A percentile compares a stretch with the other conserved stretches of the same genome.
Conservation (phyloP, 2,329 filamentous ascomycete genomes). For the Davidsoniella australis region DNA sequence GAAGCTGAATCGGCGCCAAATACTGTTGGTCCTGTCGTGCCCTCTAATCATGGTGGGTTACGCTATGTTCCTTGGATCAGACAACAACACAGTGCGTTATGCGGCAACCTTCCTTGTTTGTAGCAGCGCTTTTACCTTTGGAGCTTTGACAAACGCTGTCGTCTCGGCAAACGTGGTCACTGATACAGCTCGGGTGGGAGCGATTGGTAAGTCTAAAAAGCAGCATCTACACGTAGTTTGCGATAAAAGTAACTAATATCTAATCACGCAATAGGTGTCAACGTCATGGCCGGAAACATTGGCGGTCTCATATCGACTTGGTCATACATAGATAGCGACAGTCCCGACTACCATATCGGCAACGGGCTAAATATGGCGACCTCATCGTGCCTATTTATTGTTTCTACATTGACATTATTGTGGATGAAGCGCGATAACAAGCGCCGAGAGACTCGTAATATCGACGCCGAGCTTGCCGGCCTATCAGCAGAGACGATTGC, state of each 20-base stretch:
- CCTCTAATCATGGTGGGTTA: slow-evolving; percentile 46
- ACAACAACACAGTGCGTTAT: slow-evolving; percentile 32
- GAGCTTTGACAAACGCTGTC: slow-evolving; percentile 44
- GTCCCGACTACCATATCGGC: slow-evolving; percentile 48
- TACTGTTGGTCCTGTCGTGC: slow-evolving; percentile 37
- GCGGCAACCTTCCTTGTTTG: slow-evolving; percentile 48
- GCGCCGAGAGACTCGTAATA: slow-evolving; percentile 34
- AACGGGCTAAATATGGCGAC: slow-evolving; percentile 54
- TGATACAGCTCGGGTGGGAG: slow-evolving; percentile 44
- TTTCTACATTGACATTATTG: slow-evolving; percentile 29
- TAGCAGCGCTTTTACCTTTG: slow-evolving; percentile 41
- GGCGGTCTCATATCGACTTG: slow-evolving; percentile 46
- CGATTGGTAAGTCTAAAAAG: slow-evolving; percentile 33
- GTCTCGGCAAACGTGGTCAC: slow-evolving; percentile 47
- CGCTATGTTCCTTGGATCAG: slow-evolving; percentile 43
- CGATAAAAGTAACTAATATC: background rate
- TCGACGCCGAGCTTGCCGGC: slow-evolving; percentile 39
- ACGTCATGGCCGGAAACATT: slow-evolving; percentile 49
- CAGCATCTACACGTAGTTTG: background rate
- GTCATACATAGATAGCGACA: slow-evolving; percentile 45
- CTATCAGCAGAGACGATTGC: slow-evolving; percentile 35
- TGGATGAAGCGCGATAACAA: slow-evolving; percentile 51
- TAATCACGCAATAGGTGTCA: background rate
- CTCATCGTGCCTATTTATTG: slow-evolving; percentile 35
- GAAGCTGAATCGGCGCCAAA: slow-evolving; percentile 34